phyloP scores from a whole-genome alignment of 2,329 filamentous ascomycete genomes.

The Pleoardoris graminearum region DNA sequence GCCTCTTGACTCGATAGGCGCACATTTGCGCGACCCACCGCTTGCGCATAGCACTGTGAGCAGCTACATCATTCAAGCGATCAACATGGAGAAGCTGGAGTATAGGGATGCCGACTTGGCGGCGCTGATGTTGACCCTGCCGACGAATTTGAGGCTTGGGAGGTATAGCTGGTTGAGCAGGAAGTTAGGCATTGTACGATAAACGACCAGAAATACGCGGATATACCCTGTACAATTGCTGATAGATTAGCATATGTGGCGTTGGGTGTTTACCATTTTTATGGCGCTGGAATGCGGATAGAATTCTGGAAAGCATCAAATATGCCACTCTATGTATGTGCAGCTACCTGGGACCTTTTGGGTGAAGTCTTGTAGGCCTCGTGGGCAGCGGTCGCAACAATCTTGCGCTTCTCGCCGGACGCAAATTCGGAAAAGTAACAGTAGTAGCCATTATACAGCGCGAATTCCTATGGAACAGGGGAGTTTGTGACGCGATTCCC shows the following conservation, averaged over 20 bases:
- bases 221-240: not conserved
- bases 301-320: not conserved
- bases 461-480: too few relatives aligned
- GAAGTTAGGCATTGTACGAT: slow-evolving; percentile 20
- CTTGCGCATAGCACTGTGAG: slow-evolving; percentile 32
- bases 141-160: slow-evolving; percentile 26
- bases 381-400: too few relatives aligned
- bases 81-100: slow-evolving; percentile 33
- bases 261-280: not conserved
- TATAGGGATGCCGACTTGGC: slow-evolving; percentile 28
- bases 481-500: too few relatives aligned
- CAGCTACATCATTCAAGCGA: slow-evolving; percentile 37
- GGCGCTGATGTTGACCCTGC: slow-evolving; percentile 24
- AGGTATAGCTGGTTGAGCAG: slow-evolving; percentile 31
- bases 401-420: too few relatives aligned
- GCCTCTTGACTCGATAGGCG: slow-evolving; percentile 25
- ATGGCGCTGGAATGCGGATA: not conserved
- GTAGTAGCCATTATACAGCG: too few relatives aligned
- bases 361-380: too few relatives aligned
- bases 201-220: not conserved
- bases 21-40: slow-evolving; percentile 34
- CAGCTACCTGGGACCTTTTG: too few relatives aligned
- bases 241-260: not conserved
- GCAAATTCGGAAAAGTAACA: too few relatives aligned
- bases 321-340: not conserved